phyloP scores from a whole-genome alignment of 208 protist genomes.

The Leishmania martiniquensis region DNA sequence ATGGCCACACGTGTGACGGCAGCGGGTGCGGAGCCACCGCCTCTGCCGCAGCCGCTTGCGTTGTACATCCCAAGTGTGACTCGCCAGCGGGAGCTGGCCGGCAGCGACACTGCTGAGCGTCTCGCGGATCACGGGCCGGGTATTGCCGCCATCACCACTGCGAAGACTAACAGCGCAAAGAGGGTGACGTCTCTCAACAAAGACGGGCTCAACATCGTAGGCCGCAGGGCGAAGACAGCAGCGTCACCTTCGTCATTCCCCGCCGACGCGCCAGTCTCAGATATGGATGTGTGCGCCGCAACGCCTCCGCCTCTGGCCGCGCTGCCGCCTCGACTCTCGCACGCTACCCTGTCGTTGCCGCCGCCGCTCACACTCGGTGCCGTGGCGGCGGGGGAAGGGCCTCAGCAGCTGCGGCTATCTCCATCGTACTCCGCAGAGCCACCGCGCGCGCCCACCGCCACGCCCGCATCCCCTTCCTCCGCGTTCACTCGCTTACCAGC shows the following conservation, averaged over 20 bases:
- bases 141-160: neutral
- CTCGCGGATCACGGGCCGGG: neutral
- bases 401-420: neutral
- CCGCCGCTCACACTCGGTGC: neutral
- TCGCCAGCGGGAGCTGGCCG: conserved; percentile 6
- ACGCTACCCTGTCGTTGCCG: neutral
- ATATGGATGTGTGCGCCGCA: neutral
- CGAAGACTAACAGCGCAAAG: neutral
- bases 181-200: too few relatives aligned
- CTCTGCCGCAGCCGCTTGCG: neutral
- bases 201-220: neutral
- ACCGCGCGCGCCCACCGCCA: neutral
- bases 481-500: neutral
- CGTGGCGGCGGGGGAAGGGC: neutral
- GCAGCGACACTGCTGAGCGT: neutral
- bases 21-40: neutral
- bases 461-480: neutral
- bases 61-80: conserved; percentile 21
- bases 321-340: neutral
- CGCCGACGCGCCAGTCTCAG: neutral
- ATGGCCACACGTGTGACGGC: neutral
- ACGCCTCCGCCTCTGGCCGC: neutral
- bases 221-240: neutral
- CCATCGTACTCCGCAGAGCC: neutral
- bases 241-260: neutral